Base-by-base conservation (phyloP, 306 rosid species). In the Malus sylvestris region DNA sequence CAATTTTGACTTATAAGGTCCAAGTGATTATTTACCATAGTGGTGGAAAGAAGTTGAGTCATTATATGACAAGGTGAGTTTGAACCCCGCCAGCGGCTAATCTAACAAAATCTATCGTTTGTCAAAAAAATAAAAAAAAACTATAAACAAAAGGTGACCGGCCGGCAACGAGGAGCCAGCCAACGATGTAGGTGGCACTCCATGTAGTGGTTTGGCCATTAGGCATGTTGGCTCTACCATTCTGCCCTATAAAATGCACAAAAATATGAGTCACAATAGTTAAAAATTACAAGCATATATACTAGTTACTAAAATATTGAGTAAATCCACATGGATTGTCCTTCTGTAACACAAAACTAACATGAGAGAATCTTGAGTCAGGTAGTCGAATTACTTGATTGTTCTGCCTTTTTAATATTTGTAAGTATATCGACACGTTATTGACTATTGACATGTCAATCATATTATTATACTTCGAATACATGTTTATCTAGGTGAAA, bases 51-150 rank as follows among this genome's bases (percentile, higher is more conserved):
- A 0, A 32, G 35, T 32, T 32, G 1, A 32, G 35, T 32, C 6
- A 1, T 32, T 32, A 3, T 5, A 32, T 4, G 35, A 32, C 6
- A 33, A 33, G 8, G 38, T 33, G 8, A 33, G 2, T 33, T 33
- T 2, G 2, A 6, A 33, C 2, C 8, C 1, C 0, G 38, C 6
- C 8, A 1, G 38, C 1, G 2, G 0, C 38, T 33, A 1, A 33
- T 33, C 8, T 33, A 33, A 5, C 38, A 33, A 33, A 33, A 33
- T 33, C 38, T 33, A 33, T 33, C 38, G 1, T 33, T 33, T 33
- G 38, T 33, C 7, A 5, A 5, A 33, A 33, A 5, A 33, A 33
- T 0, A 25, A 25, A 33, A 33, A 33, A 33, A 33, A 29, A 38
- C 14, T 38, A 40, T 58, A 57, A 72, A 23, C 35, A 35, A 71